Evolutionary conservation across 768 basidiomycete species (phyloP).

Genomic region (Lactarius hatsudake): DNA sequence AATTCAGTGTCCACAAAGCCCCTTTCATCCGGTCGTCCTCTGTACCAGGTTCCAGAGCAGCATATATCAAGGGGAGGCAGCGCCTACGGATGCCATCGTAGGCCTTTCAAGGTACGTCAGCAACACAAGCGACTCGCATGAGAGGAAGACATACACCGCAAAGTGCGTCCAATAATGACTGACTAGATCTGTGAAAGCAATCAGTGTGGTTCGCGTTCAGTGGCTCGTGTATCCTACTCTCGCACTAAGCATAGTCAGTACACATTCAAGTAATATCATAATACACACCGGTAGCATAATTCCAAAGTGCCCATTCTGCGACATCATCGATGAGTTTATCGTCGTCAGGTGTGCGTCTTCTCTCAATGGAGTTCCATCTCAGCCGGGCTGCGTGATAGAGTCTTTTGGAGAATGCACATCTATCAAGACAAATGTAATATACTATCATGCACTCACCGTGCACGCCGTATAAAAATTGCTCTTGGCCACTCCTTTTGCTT

Average conservation of each 20-base stretch:
- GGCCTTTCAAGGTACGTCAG: conserved; percentile 37
- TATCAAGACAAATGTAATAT: not conserved
- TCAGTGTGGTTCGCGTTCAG: conserved; percentile 8
- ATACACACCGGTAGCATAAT: conserved; percentile 52
- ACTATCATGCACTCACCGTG: conserved; percentile 44
- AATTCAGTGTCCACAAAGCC: conserved; percentile 74
- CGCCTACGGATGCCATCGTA: conserved; percentile 69
- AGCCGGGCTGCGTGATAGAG: conserved; percentile 65
- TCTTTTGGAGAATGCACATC: conserved; percentile 34
- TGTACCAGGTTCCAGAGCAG: conserved; percentile 58
- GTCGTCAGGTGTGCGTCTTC: conserved; percentile 56
- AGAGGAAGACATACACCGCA: conserved; percentile 43
- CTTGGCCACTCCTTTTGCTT: conserved; percentile 78
- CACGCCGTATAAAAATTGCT: conserved; percentile 62
- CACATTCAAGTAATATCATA: not conserved
- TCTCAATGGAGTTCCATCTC: conserved; percentile 72
- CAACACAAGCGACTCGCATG: not conserved
- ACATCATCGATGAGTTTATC: conserved; percentile 68
- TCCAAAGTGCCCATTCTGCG: conserved; percentile 74
- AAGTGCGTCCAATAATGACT: conserved; percentile 38
- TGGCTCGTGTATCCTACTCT: conserved; percentile 30
- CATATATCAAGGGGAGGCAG: conserved; percentile 56
- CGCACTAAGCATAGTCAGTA: conserved; percentile 29
- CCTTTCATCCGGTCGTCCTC: conserved; percentile 95
- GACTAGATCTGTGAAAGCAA: conserved; percentile 36